These are phyloP conservation scores for Fomitopsis pulvina DNA, from an alignment of 768 basidiomycete genomes.

Conservation along the genomic window DNA sequence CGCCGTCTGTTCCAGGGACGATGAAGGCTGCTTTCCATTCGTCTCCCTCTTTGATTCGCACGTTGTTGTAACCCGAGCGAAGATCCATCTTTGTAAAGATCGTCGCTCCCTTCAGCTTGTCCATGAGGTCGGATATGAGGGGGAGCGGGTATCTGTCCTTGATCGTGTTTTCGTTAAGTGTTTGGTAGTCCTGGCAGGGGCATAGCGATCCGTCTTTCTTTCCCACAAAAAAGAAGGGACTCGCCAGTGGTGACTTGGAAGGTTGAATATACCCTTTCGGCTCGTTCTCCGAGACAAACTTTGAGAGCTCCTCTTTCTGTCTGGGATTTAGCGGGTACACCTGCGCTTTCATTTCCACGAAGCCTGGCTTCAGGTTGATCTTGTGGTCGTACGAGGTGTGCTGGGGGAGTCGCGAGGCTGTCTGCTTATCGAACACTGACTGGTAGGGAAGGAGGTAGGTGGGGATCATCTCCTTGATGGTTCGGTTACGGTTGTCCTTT, in stretches of 20 bases:
- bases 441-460: conserved; percentile 20
- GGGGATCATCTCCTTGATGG: neutral
- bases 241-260: conserved; percentile 15
- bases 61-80: conserved; percentile 27
- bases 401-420: conserved; percentile 25
- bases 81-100: conserved; percentile 26
- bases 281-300: conserved; percentile 18
- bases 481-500: neutral
- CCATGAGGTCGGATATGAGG: conserved; percentile 22
- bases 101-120: conserved; percentile 16
- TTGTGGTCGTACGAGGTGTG: conserved; percentile 27
- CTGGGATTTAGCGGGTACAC: conserved; percentile 12
- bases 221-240: conserved; percentile 25
- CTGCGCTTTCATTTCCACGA: conserved; percentile 12
- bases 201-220: conserved; percentile 24
- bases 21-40: conserved; percentile 28
- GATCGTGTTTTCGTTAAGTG: conserved; percentile 27
- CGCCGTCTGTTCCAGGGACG: conserved; percentile 22
- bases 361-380: conserved; percentile 26
- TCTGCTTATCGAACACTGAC: too few species aligned
- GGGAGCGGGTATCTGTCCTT: conserved; percentile 30
- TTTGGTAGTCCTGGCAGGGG: conserved; percentile 20
- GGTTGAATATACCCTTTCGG: conserved; percentile 15
- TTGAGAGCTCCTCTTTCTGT: conserved; percentile 10
- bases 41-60: conserved; percentile 11